Percentiles rank a stretch among this genome's conserved stretches.
These are phyloP conservation scores for Discostella stelligera DNA, from an alignment of 352 stramenopile genomes.

Conservation along the genomic window DNA sequence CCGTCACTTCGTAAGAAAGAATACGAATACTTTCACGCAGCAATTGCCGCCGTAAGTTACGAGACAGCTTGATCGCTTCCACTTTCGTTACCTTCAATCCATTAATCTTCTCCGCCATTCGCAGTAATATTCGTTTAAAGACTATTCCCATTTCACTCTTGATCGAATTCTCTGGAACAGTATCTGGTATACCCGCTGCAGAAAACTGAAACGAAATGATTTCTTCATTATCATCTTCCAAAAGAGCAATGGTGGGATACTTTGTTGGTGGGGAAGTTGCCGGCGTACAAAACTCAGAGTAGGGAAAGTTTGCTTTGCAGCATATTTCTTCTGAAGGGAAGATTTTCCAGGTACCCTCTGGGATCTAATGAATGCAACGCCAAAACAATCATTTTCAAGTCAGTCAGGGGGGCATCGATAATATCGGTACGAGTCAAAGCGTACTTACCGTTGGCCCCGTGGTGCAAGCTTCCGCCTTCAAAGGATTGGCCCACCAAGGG, in stretches of 20 bases:
- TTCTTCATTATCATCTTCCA: conserved; percentile 25
- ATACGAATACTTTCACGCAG: not conserved
- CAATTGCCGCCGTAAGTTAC: not conserved
- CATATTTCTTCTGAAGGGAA: conserved; percentile 25
- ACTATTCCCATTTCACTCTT: conserved; percentile 16
- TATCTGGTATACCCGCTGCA: conserved; percentile 12
- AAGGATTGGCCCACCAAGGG: conserved; percentile 2
- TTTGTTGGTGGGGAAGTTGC: conserved; percentile 30
- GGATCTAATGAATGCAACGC: conserved; percentile 18
- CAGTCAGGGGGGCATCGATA: too few species aligned
- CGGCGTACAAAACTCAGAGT: conserved; percentile 29
- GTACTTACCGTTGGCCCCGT: conserved; percentile 1
- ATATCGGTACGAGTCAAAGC: not conserved
- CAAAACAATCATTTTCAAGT: not conserved
- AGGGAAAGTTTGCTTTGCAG: conserved; percentile 35
- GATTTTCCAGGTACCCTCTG: conserved; percentile 42
- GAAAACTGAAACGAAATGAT: conserved; percentile 31
- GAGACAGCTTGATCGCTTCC: not conserved
- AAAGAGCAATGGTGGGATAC: conserved; percentile 34
- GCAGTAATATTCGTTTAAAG: conserved; percentile 7
- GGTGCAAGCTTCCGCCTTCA: not conserved
- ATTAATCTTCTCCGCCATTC: conserved; percentile 7
- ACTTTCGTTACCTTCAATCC: conserved; percentile 15
- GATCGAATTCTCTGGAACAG: not conserved
- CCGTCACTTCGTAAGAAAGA: conserved; percentile 6